Evolutionary conservation across 2,329 filamentous ascomycete species (phyloP).

Genomic region (Xylariales sp.): DNA sequence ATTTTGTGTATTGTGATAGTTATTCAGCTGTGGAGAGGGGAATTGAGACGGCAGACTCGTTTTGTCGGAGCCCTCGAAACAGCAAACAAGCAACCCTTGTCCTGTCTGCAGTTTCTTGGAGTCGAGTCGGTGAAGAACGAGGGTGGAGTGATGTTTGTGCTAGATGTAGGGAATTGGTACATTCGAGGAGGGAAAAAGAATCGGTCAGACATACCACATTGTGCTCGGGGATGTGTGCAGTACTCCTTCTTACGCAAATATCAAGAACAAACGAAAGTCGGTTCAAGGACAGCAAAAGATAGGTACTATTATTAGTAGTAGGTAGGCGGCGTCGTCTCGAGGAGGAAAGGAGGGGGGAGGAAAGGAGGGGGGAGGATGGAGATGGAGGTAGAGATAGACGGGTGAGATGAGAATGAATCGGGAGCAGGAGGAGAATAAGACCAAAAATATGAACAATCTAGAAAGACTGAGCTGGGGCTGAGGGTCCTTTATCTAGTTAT

Average conservation of each 20-base stretch:
- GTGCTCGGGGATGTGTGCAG: constrained; percentile 37
- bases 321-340: constrained; percentile 1
- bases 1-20: constrained; percentile 2
- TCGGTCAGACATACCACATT: constrained; percentile 51
- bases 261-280: constrained; percentile 32
- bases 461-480: constrained; percentile 39
- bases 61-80: neutral
- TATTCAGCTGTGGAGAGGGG: constrained; percentile 8
- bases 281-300: constrained; percentile 19
- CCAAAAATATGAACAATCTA: constrained; percentile 37
- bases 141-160: constrained; percentile 4
- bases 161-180: constrained; percentile 16
- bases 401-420: constrained; percentile 15
- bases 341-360: constrained; percentile 3
- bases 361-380: constrained; percentile 32
- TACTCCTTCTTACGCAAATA: constrained; percentile 35
- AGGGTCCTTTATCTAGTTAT: constrained; percentile 38
- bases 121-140: constrained; percentile 34
- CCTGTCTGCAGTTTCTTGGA: constrained; percentile 3
- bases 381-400: constrained; percentile 17
- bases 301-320: constrained; percentile 9
- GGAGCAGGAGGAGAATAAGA: constrained; percentile 39
- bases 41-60: constrained; percentile 7
- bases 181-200: constrained; percentile 17
- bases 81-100: constrained; percentile 17